Conservation (phyloP, 176 grass and related monocot species). For the Alopecurus myosuroides region DNA sequence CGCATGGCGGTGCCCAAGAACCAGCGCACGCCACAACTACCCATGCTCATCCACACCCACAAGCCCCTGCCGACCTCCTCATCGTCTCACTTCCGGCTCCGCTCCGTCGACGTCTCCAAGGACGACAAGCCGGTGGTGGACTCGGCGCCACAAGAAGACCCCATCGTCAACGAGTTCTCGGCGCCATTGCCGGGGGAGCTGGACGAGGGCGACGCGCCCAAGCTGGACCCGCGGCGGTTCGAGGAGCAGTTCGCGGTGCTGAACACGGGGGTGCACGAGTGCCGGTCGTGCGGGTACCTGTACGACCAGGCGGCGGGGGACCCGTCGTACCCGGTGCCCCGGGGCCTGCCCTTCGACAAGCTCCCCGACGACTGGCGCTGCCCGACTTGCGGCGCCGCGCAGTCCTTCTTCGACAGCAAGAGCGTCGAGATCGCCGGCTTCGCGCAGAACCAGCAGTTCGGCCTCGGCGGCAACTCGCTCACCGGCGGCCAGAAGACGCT, state of each 20-base stretch:
- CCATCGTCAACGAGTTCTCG: background rate
- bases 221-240: slow-evolving; percentile 55
- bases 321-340: slow-evolving; percentile 75
- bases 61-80: background rate
- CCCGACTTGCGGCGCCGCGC: slow-evolving; percentile 77
- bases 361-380: slow-evolving; percentile 86
- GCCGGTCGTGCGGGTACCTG: slow-evolving; percentile 79
- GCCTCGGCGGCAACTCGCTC: slow-evolving; percentile 78
- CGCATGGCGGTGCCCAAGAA: slow-evolving; percentile 18
- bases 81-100: slow-evolving; percentile 21
- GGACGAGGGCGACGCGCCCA: background rate
- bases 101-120: slow-evolving; percentile 70
- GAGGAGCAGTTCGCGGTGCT: slow-evolving; percentile 92
- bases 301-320: slow-evolving; percentile 85
- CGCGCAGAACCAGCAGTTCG: slow-evolving; percentile 92
- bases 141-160: background rate
- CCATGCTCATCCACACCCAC: slow-evolving; percentile 13
- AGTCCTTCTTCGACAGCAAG: slow-evolving; percentile 91
- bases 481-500: slow-evolving; percentile 69
- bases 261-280: slow-evolving; percentile 89
- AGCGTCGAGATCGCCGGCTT: slow-evolving; percentile 90
- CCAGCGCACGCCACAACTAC: background rate
- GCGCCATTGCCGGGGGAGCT: background rate
- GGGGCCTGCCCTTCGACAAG: slow-evolving; percentile 68
- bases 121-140: slow-evolving; percentile 70